Percentiles rank a stretch among this genome's conserved stretches.
Evolutionary conservation across 2,329 filamentous ascomycete genomes (phyloP).

Genomic region (Cordyceps fumosorosea): DNA sequence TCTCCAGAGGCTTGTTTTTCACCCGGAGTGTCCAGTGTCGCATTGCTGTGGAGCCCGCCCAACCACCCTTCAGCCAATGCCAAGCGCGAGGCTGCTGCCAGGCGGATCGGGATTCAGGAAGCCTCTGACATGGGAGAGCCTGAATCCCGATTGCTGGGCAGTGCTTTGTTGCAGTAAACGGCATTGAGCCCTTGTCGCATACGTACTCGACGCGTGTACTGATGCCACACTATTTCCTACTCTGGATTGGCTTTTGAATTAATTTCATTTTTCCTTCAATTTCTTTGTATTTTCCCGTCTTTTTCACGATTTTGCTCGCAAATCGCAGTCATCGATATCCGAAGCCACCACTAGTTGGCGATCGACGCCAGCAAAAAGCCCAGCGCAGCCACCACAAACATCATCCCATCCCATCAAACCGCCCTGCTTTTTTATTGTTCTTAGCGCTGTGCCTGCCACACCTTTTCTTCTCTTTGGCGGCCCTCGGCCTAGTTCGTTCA

Average conservation of each 20-base stretch:
- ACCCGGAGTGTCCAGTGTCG: background rate
- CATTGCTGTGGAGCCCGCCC: background rate
- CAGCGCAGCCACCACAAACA: background rate
- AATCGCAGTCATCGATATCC: constrained; percentile 6
- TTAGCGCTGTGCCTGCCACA: background rate
- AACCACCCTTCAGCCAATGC: background rate
- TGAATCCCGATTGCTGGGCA: background rate
- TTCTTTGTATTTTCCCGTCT: background rate
- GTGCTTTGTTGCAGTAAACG: background rate
- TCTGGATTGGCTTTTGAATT: background rate
- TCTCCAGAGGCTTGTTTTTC: background rate
- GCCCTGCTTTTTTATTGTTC: background rate
- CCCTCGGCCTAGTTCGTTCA: background rate
- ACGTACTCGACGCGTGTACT: constrained; percentile 11
- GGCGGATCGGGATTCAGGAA: constrained; percentile 3
- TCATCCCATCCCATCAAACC: too few relatives aligned
- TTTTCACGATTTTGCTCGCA: background rate
- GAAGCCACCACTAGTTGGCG: background rate
- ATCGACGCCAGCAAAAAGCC: constrained; percentile 4
- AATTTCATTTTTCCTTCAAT: background rate
- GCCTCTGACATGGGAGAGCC: too few relatives aligned
- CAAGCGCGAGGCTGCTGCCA: background rate
- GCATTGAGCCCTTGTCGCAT: constrained; percentile 7
- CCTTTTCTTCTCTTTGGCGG: background rate
- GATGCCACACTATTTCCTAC: background rate